Conservation (phyloP, 768 basidiomycete genomes). For the Boletus coccyginus region DNA sequence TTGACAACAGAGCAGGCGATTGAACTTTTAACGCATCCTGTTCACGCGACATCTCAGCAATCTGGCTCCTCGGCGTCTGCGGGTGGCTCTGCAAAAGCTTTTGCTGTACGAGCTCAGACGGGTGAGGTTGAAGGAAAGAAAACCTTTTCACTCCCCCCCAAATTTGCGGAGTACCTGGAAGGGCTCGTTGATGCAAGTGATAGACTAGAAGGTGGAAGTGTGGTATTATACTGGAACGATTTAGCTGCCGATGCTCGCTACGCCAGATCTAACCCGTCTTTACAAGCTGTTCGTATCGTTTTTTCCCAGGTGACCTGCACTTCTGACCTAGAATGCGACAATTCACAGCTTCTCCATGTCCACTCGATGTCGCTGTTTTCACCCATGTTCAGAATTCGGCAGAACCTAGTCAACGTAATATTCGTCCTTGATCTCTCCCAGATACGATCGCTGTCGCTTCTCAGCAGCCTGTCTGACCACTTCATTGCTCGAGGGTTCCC, state of each 20-base stretch:
- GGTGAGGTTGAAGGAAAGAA: constrained; percentile 44
- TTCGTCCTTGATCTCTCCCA: constrained; percentile 79
- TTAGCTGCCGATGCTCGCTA: constrained; percentile 78
- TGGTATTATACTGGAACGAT: constrained; percentile 89
- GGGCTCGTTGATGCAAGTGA: constrained; percentile 93
- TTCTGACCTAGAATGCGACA: constrained; percentile 1
- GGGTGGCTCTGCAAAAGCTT: constrained; percentile 11
- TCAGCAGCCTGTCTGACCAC: constrained; percentile 59
- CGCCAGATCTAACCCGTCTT: constrained; percentile 46
- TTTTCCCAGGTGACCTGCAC: not conserved
- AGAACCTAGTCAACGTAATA: constrained; percentile 83
- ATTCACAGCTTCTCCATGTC: constrained; percentile 26
- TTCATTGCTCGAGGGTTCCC: constrained; percentile 75
- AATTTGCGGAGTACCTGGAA: constrained; percentile 38
- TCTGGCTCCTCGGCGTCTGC: not conserved
- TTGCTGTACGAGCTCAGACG: constrained; percentile 1
- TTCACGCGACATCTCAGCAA: constrained; percentile 54
- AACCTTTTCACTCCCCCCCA: constrained; percentile 74
- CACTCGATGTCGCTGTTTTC: constrained; percentile 58
- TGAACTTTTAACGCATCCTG: constrained; percentile 67
- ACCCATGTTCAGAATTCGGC: constrained; percentile 69
- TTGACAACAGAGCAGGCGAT: constrained; percentile 64
- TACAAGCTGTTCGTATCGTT: constrained; percentile 44
- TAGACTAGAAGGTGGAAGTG: constrained; percentile 67
- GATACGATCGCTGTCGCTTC: constrained; percentile 53